Conservation (phyloP, 2,329 filamentous ascomycete species). For the Karstenula rhodostoma region DNA sequence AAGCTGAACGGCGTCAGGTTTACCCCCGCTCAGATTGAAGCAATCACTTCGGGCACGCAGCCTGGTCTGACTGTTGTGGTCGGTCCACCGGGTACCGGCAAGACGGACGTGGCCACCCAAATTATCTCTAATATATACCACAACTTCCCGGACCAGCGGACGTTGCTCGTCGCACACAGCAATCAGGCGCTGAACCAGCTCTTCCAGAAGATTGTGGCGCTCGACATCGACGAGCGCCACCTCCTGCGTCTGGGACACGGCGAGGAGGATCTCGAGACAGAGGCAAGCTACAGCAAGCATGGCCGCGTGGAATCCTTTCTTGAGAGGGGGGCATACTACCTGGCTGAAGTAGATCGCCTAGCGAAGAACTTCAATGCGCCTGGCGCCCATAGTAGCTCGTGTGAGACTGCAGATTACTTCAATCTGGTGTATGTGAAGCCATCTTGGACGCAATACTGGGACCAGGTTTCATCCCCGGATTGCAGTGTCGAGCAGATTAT, state of each 20-base stretch:
- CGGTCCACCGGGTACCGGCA: constrained; percentile 94
- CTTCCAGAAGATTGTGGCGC: constrained; percentile 95
- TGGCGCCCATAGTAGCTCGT: constrained; percentile 94
- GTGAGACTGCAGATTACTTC: constrained; percentile 97
- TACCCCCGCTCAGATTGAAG: constrained; percentile 89
- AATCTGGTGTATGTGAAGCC: constrained; percentile 90
- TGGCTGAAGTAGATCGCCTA: constrained; percentile 85
- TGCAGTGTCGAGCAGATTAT: constrained; percentile 69
- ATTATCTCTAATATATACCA: constrained; percentile 99
- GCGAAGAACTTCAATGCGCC: constrained; percentile 85
- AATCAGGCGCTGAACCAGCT: constrained; percentile 98
- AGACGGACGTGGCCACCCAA: constrained; percentile 98
- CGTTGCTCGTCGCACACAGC: constrained; percentile 91
- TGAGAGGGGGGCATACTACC: constrained; percentile 79
- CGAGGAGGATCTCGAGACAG: constrained; percentile 89
- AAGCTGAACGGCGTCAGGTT: constrained; percentile 87
- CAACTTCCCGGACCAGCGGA: constrained; percentile 93
- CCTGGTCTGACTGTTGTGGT: constrained; percentile 93
- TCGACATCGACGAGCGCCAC: constrained; percentile 96
- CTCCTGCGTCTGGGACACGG: constrained; percentile 91
- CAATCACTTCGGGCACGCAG: constrained; percentile 91
- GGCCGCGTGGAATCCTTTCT: constrained; percentile 95
- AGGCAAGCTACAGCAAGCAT: constrained; percentile 89
- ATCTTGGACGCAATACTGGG: constrained; percentile 85
- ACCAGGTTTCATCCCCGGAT: constrained; percentile 65